Evolutionary conservation across 495 filamentous ascomycete species (phyloP).

Genomic region (Penicillium daleae): DNA sequence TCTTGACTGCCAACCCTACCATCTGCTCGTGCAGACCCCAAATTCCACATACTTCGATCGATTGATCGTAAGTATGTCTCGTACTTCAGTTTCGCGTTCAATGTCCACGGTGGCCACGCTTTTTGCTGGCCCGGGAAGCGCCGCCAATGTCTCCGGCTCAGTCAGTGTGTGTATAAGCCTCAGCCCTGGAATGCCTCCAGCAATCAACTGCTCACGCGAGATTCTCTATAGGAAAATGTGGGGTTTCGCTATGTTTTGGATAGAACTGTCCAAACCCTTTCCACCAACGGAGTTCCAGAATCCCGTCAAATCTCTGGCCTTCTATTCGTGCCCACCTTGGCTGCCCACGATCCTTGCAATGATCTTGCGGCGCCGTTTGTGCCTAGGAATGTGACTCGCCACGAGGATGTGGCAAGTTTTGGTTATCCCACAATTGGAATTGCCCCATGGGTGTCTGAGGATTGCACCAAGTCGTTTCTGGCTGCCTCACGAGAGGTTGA

Average conservation of each 20-base stretch:
- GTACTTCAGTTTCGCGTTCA: conserved; percentile 28
- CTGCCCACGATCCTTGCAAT: conserved; percentile 58
- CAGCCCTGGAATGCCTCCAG: conserved; percentile 1
- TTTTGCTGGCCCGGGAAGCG: conserved; percentile 44
- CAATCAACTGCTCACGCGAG: not conserved
- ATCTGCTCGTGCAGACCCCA: conserved; percentile 1
- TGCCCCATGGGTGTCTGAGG: conserved; percentile 81
- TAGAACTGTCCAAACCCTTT: conserved; percentile 70
- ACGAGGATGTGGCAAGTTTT: conserved; percentile 62
- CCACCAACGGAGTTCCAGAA: conserved; percentile 57
- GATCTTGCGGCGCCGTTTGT: conserved; percentile 59
- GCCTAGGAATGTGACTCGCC: conserved; percentile 74
- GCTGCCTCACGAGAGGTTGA: conserved; percentile 59
- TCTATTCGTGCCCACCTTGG: conserved; percentile 78
- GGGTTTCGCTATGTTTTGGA: conserved; percentile 65
- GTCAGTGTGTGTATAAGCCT: conserved; percentile 39
- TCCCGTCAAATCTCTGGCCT: conserved; percentile 69
- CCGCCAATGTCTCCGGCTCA: conserved; percentile 37
- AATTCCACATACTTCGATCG: conserved; percentile 7
- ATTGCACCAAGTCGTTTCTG: conserved; percentile 73
- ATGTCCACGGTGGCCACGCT: conserved; percentile 43
- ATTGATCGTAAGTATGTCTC: conserved; percentile 19
- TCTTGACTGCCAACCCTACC: conserved; percentile 1
- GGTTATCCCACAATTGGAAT: conserved; percentile 69
- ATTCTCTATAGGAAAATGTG: conserved; percentile 56